Evolutionary conservation across 306 rosid species (phyloP), one percentile per base, ranked within the genome.

Genomic region (Mimosa pudica): DNA sequence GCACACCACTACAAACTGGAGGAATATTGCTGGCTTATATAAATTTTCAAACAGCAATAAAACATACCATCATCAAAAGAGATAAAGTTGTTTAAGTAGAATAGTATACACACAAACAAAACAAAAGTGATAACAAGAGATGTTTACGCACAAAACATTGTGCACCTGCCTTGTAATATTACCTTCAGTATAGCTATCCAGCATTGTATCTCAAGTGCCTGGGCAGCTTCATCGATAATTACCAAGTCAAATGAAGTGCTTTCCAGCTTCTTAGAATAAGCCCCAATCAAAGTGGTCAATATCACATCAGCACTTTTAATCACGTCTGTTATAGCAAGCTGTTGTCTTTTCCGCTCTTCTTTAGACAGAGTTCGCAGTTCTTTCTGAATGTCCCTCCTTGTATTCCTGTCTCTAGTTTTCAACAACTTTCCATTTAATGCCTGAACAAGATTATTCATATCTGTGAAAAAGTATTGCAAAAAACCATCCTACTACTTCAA

Each of bases 141-240:
- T 42, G 35, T 60, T 18, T 18, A 41, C 54, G 11, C 24, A 54
- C 3, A 7, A 54, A 73, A 33, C 17, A n/a, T 55, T 36, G 7
- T 48, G 81, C 58, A 7, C 75, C 64, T 70, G 73, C 78, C 49
- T 41, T 30, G n/a, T 24, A 77, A 32, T 77, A 87, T 84, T 86
- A 95, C 99, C 97, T 95, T 95, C 76, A 95, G 87, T 45, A 93
- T 73, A 63, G 98, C 93, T 76, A 95, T 89, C 99, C 98, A 93
- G 84, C 99, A 95, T 71, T 97, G 94, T 62, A 95, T 87, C 88
- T 95, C 99, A 82, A 95, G 99, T 64, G 99, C 99, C 89, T 91
- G 98, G 79, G 99, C 99, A 83, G 99, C 98, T 90, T 95, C 99
- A 69, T 92, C 98, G 79, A 95, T 95, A 60, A 95, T 95, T 42